Evolutionary conservation across 495 filamentous ascomycete genomes (phyloP), one percentile per base, ranked within the genome.

Genomic region (Viridothelium virens): DNA sequence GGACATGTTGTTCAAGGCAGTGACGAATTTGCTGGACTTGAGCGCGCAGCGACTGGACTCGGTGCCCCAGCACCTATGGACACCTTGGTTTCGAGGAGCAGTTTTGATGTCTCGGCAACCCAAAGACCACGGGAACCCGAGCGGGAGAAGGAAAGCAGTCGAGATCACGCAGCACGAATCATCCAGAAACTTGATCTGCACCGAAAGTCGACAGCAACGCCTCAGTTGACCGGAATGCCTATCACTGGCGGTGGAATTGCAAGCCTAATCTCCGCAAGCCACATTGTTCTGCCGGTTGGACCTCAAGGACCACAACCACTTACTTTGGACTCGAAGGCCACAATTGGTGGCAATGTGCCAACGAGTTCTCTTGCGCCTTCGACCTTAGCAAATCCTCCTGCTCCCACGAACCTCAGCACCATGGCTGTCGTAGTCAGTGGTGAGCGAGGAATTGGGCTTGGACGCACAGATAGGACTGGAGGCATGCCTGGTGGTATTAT

Each of bases 141-240:
- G 7, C 53, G 53, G 7, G 53, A 59, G 31, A 59, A 59, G 31
- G 84, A 89, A 76, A 79, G 81, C 71, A 77, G 85, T 74, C 80
- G 88, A 62, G 91, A 93, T 64, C 91, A 92, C 74, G 87, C 90
- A 3, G 86, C 91, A 25, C 85, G 91, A 65, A 89, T 97, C 67
- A 96, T 96, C 70, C 89, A 94, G 73, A 96, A 92, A 74, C 80
- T 96, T 64, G 94, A 96, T 77, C 80, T 96, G 47, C 91, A 94
- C 74, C 87, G 92, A 67, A 92, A 92, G 67, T 81, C 87, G 12
- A 86, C 86, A 34, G 80, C 86, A 63, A 78, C 73, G 1, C 64
- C 76, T 2, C 73, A 73, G 39, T 37, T 74, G 2, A 47, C 67
- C 31, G 63, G 64, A 68, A 63, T 73, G 6, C 64, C 76, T 3